Conservation (phyloP, 768 basidiomycete species). For the Mycena haematopus region DNA sequence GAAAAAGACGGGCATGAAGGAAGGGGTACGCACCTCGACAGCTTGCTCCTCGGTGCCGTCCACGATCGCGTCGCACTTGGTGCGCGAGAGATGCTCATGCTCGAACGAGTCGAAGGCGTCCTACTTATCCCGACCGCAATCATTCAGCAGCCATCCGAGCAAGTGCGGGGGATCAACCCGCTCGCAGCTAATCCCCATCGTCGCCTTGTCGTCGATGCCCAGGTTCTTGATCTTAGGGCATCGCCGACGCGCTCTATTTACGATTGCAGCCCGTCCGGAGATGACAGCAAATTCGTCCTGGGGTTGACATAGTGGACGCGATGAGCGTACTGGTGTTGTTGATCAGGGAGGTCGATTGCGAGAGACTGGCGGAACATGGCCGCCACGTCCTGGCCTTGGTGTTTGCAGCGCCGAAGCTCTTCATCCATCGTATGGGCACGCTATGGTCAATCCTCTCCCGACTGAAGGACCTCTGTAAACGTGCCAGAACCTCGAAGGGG, state of each 20-base stretch:
- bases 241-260: constrained; percentile 92
- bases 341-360: constrained; percentile 81
- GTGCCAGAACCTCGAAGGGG: constrained; percentile 30
- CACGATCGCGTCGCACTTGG: constrained; percentile 91
- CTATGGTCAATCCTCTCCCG: constrained; percentile 95
- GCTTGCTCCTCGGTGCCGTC: constrained; percentile 93
- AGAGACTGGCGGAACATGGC: constrained; percentile 90
- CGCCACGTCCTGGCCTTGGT: constrained; percentile 94
- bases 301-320: constrained; percentile 97
- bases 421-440: constrained; percentile 97
- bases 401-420: constrained; percentile 92
- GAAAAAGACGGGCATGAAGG: background rate
- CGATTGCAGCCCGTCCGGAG: constrained; percentile 96
- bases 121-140: no score
- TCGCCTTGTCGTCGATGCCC: constrained; percentile 65
- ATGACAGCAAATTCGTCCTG: constrained; percentile 90
- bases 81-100: constrained; percentile 93
- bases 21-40: constrained; percentile 68
- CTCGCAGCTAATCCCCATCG: constrained; percentile 98
- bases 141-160: no score
- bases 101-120: constrained; percentile 97
- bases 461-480: constrained; percentile 44
- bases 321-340: constrained; percentile 99
- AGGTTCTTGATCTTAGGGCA: constrained; percentile 81
- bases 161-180: no score